phyloP scores from a whole-genome alignment of 441 rosid genomes.

The Gossypium lobatum region DNA sequence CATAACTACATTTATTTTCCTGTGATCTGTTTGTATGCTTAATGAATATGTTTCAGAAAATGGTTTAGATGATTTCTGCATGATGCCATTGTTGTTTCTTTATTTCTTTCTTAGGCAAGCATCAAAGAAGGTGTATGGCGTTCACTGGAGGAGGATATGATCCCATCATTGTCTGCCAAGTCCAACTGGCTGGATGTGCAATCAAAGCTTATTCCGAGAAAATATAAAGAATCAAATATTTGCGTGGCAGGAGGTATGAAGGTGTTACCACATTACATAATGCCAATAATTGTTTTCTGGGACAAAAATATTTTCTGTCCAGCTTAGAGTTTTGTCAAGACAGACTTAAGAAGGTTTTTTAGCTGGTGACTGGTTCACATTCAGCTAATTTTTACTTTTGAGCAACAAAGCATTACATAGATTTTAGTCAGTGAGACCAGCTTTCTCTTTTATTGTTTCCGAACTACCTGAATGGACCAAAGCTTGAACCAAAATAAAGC shows the following conservation, averaged over 20 bases:
- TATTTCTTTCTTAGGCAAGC: conserved; percentile 38
- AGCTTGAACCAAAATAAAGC: neutral
- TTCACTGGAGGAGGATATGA: conserved; percentile 84
- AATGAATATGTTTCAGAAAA: conserved; percentile 5
- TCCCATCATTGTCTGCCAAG: conserved; percentile 73
- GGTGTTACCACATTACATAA: conserved; percentile 30
- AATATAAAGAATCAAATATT: conserved; percentile 64
- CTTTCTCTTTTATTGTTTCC: neutral
- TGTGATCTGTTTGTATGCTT: conserved; percentile 9
- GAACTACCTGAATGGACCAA: neutral
- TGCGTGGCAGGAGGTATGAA: conserved; percentile 99
- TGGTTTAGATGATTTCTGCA: conserved; percentile 16
- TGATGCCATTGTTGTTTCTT: neutral
- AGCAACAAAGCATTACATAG: neutral
- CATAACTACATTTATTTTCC: neutral
- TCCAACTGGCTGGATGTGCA: conserved; percentile 96
- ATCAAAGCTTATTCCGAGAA: conserved; percentile 64
- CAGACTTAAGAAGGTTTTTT: neutral
- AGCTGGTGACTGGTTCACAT: neutral
- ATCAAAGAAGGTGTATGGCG: conserved; percentile 77
- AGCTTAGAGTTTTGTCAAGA: neutral
- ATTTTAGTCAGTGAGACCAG: neutral
- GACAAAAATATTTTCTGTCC: neutral
- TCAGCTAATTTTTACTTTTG: neutral
- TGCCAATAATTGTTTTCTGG: neutral